Conservation (phyloP, 2,329 filamentous ascomycete genomes). For the Aciculosporium take region DNA sequence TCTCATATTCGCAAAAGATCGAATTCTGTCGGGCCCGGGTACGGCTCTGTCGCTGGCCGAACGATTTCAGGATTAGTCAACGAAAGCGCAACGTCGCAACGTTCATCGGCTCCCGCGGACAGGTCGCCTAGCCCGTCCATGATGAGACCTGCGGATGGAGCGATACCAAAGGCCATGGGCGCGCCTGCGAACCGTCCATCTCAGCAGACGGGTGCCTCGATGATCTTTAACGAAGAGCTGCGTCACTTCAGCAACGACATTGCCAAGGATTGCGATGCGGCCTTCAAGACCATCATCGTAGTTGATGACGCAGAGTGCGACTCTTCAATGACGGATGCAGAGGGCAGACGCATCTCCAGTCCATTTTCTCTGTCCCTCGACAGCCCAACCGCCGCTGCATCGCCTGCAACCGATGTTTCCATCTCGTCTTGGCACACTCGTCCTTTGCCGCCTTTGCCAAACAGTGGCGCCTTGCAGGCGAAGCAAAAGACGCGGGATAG, state of each 20-base stretch:
- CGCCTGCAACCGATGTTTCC: constrained; percentile 17
- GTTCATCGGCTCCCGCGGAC: constrained; percentile 8
- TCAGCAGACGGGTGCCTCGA: constrained; percentile 14
- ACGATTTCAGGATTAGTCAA: constrained; percentile 8
- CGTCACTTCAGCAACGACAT: constrained; percentile 73
- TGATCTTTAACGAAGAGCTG: constrained; percentile 54
- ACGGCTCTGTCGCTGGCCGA: constrained; percentile 3
- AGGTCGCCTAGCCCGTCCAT: constrained; percentile 18
- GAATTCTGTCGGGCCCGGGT: constrained; percentile 14
- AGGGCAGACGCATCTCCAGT: constrained; percentile 21
- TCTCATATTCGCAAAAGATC: constrained; percentile 31
- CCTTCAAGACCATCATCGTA: constrained; percentile 58
- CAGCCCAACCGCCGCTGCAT: constrained; percentile 13
- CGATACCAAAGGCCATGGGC: constrained; percentile 13
- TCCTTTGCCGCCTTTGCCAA: constrained; percentile 36
- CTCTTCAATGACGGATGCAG: constrained; percentile 19
- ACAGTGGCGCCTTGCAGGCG: constrained; percentile 12
- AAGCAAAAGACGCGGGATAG: constrained; percentile 10
- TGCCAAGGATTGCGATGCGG: constrained; percentile 81
- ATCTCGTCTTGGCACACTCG: constrained; percentile 30
- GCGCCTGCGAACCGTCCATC: constrained; percentile 6
- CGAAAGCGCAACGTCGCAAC: constrained; percentile 10
- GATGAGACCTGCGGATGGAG: constrained; percentile 12
- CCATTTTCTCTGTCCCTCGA: constrained; percentile 30
- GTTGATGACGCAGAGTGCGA: constrained; percentile 21